phyloP scores from a whole-genome alignment of 164 flowering plant species.

The Euptelea pleiosperma region DNA sequence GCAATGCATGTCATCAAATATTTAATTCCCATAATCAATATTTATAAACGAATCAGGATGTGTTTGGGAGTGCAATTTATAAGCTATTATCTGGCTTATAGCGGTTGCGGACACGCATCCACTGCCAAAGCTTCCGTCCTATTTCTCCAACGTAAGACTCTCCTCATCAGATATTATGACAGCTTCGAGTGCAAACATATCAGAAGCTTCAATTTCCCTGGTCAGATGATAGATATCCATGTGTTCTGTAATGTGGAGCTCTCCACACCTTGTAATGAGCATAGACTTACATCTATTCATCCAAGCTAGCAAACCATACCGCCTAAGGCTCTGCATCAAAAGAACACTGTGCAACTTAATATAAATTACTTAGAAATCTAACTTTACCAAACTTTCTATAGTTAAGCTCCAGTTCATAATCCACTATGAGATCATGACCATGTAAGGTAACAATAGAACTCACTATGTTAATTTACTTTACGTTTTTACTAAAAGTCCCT shows the following conservation, averaged over 20 bases:
- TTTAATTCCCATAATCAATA: no score
- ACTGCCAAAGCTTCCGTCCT: constrained; percentile 71
- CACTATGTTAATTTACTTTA: no score
- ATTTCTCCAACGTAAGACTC: constrained; percentile 71
- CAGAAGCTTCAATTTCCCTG: constrained; percentile 95
- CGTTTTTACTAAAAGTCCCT: no score
- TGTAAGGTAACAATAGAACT: constrained; percentile 93
- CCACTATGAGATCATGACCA: constrained; percentile 95
- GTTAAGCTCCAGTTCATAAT: constrained; percentile 87
- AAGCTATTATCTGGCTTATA: no score
- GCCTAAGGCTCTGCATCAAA: constrained; percentile 57
- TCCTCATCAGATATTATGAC: constrained; percentile 94
- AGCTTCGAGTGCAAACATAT: constrained; percentile 86
- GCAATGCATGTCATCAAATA: no score
- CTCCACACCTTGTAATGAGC: constrained; percentile 75
- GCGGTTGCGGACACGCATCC: constrained; percentile 72
- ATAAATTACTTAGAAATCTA: background rate
- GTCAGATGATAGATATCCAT: constrained; percentile 91
- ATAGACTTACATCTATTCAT: constrained; percentile 94
- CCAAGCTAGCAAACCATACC: constrained; percentile 96
- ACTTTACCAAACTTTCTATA: constrained; percentile 69
- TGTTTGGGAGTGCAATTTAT: no score
- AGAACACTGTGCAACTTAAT: no score
- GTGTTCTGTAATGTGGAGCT: constrained; percentile 94
- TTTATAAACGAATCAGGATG: no score